Evolutionary conservation across 768 basidiomycete species (phyloP).

Genomic region (Lentinula edodes): DNA sequence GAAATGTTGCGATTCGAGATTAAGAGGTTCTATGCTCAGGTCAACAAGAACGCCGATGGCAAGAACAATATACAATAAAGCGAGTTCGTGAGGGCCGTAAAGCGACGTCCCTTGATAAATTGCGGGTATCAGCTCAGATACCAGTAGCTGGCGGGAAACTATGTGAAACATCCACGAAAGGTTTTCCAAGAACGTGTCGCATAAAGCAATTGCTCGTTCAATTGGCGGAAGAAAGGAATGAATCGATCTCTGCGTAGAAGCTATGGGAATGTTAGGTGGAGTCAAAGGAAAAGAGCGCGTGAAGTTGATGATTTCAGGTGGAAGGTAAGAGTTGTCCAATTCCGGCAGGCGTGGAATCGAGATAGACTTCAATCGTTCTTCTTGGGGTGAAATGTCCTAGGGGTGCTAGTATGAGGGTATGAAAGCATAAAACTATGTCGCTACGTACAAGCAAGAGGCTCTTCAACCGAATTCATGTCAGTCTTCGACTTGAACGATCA

Average conservation of each 20-base stretch:
- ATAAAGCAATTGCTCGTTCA: conserved; percentile 34
- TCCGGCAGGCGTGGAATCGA: conserved; percentile 24
- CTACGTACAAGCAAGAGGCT: conserved; percentile 36
- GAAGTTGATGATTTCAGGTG: conserved; percentile 36
- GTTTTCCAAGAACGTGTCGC: conserved; percentile 42
- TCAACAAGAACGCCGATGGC: conserved; percentile 46
- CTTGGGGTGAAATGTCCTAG: background rate
- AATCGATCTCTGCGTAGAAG: conserved; percentile 32
- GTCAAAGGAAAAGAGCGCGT: conserved; percentile 41
- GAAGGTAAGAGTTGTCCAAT: conserved; percentile 39
- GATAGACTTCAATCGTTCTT: background rate
- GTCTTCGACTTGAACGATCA: background rate
- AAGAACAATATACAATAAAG: conserved; percentile 39
- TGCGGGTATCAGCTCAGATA: conserved; percentile 40
- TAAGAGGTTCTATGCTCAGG: conserved; percentile 38
- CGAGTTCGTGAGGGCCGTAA: conserved; percentile 47
- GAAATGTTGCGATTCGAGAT: conserved; percentile 48
- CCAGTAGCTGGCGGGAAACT: conserved; percentile 38
- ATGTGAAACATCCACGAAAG: conserved; percentile 48
- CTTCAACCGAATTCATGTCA: conserved; percentile 16
- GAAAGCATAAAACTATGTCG: background rate
- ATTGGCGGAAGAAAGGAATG: conserved; percentile 40
- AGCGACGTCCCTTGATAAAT: conserved; percentile 34
- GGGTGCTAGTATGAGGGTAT: background rate
- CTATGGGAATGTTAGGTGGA: conserved; percentile 27